Base-by-base conservation (phyloP, 495 filamentous ascomycete species). In the Daldinia vernicosa region DNA sequence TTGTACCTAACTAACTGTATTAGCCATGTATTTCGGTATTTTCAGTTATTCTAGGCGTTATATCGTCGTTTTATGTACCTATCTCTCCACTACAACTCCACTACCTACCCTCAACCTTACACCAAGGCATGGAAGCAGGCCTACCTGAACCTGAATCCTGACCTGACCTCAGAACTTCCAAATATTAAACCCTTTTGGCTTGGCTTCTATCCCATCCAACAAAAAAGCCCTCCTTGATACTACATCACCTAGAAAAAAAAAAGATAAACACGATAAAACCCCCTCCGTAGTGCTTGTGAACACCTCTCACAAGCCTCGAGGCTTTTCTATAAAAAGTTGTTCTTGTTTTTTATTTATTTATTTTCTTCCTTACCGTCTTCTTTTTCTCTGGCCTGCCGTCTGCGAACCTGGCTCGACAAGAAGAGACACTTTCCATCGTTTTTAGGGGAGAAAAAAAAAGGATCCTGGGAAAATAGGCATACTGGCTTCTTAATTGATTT, bases 211-310 rank as follows among this genome's bases (percentile, higher is more conserved):
- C 66, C 50, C 66, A 61, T 69, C 66, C 65, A 68, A 68, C 60
- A 64, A 66, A 60, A 73, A 73, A 69, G 65, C 70, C 66, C 66
- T 73, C 66, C 66, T 63, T 67, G 52, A 47, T 30, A 64, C 65
- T 71, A 71, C 71, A 75, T 77, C 72, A 67, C 75, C 75, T 77
- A 77, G 62, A 71, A 40, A 64, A 66, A 71, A 71, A 66, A 64
- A 66, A 71, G 64, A 71, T 57, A 56, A 39, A 51, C 47, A 50
- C 27, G 40, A 17, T 70, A 56, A 27, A 60, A 35, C 26, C 53
- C n/a, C 50, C 67, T 51, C 67, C 65, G 61, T 22, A 67, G 71
- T 66, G 60, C 58, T 51, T 71, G 60, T 72, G 35, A 57, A 50
- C 60, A 47, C 54, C 28, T 70, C 51, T 71, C 69, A 63, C 75